These are phyloP conservation scores for Eutrema yunnanense DNA, from an alignment of 345 rosid genomes.

Conservation along the genomic window DNA sequence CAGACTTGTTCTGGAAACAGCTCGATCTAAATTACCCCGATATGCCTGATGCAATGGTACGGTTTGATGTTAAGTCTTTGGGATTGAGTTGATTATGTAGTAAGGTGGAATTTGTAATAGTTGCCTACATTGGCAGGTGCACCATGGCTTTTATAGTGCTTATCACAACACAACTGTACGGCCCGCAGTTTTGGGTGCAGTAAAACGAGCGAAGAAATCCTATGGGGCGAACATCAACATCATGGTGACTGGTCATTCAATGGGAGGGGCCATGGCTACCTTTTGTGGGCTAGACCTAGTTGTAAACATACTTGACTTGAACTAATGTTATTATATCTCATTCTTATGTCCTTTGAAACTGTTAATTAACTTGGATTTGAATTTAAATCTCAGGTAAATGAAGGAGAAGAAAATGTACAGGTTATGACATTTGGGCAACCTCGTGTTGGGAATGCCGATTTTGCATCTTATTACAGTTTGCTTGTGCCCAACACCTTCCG, in stretches of 20 bases:
- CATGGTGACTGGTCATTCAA: slow-evolving; percentile 93
- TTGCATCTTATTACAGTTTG: slow-evolving; percentile 62
- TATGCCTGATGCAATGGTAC: slow-evolving; percentile 91
- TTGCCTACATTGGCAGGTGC: slow-evolving; percentile 48
- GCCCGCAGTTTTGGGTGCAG: slow-evolving; percentile 63
- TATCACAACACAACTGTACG: slow-evolving; percentile 91
- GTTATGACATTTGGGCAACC: slow-evolving; percentile 97
- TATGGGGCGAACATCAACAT: slow-evolving; percentile 58
- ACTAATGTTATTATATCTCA: neutral
- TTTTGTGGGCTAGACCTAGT: slow-evolving; percentile 81
- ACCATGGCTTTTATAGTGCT: slow-evolving; percentile 88
- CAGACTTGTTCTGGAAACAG: slow-evolving; percentile 89
- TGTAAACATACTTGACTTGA: slow-evolving; percentile 33
- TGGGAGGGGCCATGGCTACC: slow-evolving; percentile 98
- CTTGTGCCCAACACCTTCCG: slow-evolving; percentile 71
- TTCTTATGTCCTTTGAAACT: neutral
- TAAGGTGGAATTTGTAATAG: neutral
- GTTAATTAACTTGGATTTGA: neutral
- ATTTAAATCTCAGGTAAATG: slow-evolving; percentile 54
- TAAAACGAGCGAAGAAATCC: slow-evolving; percentile 45
- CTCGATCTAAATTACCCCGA: slow-evolving; percentile 90
- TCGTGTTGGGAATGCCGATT: slow-evolving; percentile 84
- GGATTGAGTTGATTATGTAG: neutral
- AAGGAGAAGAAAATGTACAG: slow-evolving; percentile 50
- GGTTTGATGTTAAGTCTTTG: slow-evolving; percentile 11